Evolutionary conservation across 805 yeast species (phyloP).

Genomic region (Lachancea sp.): DNA sequence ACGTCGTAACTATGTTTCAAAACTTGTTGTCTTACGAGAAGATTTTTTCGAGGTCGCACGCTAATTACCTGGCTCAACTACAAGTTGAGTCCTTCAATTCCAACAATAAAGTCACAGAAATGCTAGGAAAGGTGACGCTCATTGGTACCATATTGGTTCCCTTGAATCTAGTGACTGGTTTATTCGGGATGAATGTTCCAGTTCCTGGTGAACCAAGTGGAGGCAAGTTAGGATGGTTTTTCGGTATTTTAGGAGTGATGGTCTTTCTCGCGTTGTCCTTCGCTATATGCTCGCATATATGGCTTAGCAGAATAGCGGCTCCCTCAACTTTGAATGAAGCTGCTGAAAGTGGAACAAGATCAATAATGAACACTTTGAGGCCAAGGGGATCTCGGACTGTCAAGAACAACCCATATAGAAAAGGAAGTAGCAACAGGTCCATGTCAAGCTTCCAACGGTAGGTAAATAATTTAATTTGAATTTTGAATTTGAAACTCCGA

Average conservation of each 20-base stretch:
- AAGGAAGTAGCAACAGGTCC: conserved; percentile 23
- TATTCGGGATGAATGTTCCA: conserved; percentile 91
- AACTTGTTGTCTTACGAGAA: conserved; percentile 85
- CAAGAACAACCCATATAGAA: neutral
- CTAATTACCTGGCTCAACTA: conserved; percentile 87
- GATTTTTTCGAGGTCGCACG: conserved; percentile 84
- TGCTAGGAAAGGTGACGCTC: conserved; percentile 82
- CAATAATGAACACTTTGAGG: conserved; percentile 23
- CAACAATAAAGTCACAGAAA: conserved; percentile 76
- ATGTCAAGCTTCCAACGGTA: conserved; percentile 21
- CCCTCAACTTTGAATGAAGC: conserved; percentile 33
- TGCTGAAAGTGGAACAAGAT: conserved; percentile 31
- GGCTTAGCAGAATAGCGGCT: conserved; percentile 34
- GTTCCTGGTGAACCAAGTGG: conserved; percentile 65
- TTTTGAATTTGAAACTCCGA: neutral
- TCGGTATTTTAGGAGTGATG: conserved; percentile 56
- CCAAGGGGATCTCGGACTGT: conserved; percentile 6
- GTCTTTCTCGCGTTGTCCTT: conserved; percentile 37
- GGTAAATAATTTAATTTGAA: neutral
- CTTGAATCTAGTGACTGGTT: conserved; percentile 80
- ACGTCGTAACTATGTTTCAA: conserved; percentile 92
- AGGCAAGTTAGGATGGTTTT: conserved; percentile 50
- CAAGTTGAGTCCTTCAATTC: conserved; percentile 89
- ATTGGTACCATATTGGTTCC: conserved; percentile 90
- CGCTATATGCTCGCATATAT: conserved; percentile 37